phyloP scores from a whole-genome alignment of 73 alveolate species.

The Halteria grandinella region DNA sequence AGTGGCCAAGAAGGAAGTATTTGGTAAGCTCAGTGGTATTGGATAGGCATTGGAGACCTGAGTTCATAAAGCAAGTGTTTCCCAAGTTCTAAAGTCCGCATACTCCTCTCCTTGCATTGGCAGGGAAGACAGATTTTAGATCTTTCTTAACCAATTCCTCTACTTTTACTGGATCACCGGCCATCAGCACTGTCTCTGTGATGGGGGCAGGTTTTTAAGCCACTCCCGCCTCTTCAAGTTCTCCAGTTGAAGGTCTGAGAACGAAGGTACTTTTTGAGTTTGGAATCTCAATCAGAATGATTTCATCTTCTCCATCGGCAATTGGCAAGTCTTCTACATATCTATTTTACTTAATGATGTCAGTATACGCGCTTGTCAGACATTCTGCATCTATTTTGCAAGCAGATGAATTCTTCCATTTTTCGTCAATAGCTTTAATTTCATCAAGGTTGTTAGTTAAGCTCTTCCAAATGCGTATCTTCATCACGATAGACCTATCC shows the following conservation, averaged over 20 bases:
- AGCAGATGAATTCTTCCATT: slow-evolving; percentile 20
- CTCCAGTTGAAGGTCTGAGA: not conserved
- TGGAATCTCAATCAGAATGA: slow-evolving; percentile 49
- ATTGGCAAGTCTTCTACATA: slow-evolving; percentile 64
- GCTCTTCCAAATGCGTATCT: slow-evolving; percentile 61
- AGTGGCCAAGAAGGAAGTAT: slow-evolving; percentile 78
- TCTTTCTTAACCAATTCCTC: not conserved
- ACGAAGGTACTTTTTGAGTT: not conserved
- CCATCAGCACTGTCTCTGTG: slow-evolving; percentile 33
- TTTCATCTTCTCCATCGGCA: slow-evolving; percentile 77
- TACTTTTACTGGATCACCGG: not conserved
- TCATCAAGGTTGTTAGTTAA: slow-evolving; percentile 10
- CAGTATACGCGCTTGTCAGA: too few relatives aligned
- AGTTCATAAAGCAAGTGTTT: slow-evolving; percentile 98
- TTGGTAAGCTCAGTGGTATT: slow-evolving; percentile 86
- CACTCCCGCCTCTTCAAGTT: slow-evolving; percentile 59
- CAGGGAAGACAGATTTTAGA: slow-evolving; percentile 45
- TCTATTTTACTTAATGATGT: too few relatives aligned
- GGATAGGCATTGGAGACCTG: slow-evolving; percentile 93
- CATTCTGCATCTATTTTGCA: slow-evolving; percentile 20
- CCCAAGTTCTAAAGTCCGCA: slow-evolving; percentile 96
- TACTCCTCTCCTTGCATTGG: slow-evolving; percentile 76
- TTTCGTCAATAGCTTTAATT: slow-evolving; percentile 7
- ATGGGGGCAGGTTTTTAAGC: slow-evolving; percentile 71
- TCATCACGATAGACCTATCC: not conserved